phyloP scores from a whole-genome alignment of 805 yeast genomes.

The Sporopachydermia lactativora region DNA sequence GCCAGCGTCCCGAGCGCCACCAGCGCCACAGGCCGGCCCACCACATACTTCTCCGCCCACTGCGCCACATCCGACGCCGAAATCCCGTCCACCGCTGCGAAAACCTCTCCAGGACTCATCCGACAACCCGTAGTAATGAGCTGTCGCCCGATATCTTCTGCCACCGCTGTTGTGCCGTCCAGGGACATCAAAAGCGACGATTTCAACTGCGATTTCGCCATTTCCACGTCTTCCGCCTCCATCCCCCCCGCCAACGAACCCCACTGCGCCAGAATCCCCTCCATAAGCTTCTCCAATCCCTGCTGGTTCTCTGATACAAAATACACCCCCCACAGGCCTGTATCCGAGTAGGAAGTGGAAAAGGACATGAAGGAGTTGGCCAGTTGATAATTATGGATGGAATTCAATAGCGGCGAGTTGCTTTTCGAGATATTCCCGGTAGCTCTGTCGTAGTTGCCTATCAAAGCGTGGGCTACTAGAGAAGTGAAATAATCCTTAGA shows the following conservation, averaged over 20 bases:
- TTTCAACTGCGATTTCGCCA: slow-evolving; percentile 89
- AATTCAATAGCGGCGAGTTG: slow-evolving; percentile 69
- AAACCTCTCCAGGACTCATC: slow-evolving; percentile 60
- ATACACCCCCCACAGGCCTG: slow-evolving; percentile 96
- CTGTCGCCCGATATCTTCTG: slow-evolving; percentile 97
- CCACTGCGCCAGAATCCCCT: slow-evolving; percentile 81
- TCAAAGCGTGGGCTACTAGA: slow-evolving; percentile 88
- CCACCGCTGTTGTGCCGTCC: slow-evolving; percentile 91
- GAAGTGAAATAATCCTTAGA: slow-evolving; percentile 93
- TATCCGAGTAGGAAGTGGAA: slow-evolving; percentile 92
- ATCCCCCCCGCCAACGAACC: slow-evolving; percentile 70
- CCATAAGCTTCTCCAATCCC: slow-evolving; percentile 50
- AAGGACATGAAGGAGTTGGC: slow-evolving; percentile 96
- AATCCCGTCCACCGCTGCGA: slow-evolving; percentile 62
- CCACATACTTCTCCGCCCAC: slow-evolving; percentile 78
- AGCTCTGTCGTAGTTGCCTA: slow-evolving; percentile 96
- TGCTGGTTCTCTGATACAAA: slow-evolving; percentile 68
- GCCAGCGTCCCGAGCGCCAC: slow-evolving; percentile 83
- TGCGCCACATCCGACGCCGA: slow-evolving; percentile 64
- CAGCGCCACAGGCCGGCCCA: slow-evolving; percentile 69
- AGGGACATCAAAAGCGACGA: slow-evolving; percentile 80
- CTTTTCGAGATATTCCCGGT: slow-evolving; percentile 71
- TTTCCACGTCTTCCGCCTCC: slow-evolving; percentile 73
- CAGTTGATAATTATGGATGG: slow-evolving; percentile 45
- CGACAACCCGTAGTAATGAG: slow-evolving; percentile 84